phyloP scores from a whole-genome alignment of 805 yeast species.

The Candida lessepsii region DNA sequence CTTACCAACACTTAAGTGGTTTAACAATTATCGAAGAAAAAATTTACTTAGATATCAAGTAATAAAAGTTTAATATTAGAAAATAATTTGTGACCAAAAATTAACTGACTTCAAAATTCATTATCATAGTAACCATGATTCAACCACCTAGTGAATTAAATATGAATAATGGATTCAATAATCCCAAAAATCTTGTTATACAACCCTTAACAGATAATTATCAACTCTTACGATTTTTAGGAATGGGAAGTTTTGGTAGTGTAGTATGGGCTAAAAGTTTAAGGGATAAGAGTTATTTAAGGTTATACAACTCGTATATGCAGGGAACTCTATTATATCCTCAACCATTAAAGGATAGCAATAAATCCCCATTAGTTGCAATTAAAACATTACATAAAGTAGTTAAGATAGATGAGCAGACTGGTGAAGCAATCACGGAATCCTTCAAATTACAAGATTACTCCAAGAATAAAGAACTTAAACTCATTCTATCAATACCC shows the following conservation, averaged over 20 bases:
- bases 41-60: too few relatives aligned
- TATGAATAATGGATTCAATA: not conserved
- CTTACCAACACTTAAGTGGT: not conserved
- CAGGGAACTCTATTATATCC: slow-evolving; percentile 55
- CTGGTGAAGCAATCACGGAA: too few relatives aligned
- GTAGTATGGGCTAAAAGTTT: slow-evolving; percentile 62
- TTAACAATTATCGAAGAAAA: not conserved
- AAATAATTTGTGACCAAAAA: too few relatives aligned
- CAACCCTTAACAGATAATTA: slow-evolving; percentile 26
- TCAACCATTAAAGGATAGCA: slow-evolving; percentile 11
- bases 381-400: slow-evolving; percentile 75
- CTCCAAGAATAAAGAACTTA: slow-evolving; percentile 57
- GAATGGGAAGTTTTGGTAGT: slow-evolving; percentile 75
- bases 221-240: slow-evolving; percentile 52
- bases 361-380: slow-evolving; percentile 49
- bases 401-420: too few relatives aligned
- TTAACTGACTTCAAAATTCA: too few relatives aligned
- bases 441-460: slow-evolving; percentile 35
- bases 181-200: not conserved
- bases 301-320: slow-evolving; percentile 13
- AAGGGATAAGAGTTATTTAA: slow-evolving; percentile 17
- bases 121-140: too few relatives aligned
- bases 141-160: too few relatives aligned
- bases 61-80: too few relatives aligned
- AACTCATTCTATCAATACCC: slow-evolving; percentile 64